Conservation (phyloP, 116 monocot genomes). For the Papilionanthe hybrid region DNA sequence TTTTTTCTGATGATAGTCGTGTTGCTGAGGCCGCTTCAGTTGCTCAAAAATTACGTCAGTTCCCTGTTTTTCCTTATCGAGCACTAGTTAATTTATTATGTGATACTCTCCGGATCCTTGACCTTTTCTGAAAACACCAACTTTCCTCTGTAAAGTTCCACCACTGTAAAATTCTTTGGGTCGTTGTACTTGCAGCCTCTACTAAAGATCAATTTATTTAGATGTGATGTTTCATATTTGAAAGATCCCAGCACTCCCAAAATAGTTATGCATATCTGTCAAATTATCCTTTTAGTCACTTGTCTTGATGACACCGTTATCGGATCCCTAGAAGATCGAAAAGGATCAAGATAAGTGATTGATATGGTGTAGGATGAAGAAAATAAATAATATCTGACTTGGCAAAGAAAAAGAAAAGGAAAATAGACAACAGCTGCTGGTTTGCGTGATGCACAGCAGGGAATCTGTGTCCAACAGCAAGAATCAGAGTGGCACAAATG, state of each 20-base stretch:
- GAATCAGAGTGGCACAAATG: no score
- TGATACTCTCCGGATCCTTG: neutral
- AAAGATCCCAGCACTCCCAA: neutral
- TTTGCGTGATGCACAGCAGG: no score
- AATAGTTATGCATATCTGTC: neutral
- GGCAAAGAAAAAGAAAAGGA: no score
- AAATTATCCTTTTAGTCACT: no score
- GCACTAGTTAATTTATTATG: neutral
- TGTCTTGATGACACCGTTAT: no score
- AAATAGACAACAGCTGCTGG: no score
- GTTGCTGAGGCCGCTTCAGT: conserved; percentile 99
- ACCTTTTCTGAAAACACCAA: neutral
- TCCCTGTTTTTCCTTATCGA: neutral
- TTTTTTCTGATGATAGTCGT: conserved; percentile 99
- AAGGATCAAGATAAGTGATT: no score
- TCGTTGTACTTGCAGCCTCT: no score
- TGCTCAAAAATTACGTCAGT: conserved; percentile 95
- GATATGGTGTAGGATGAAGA: no score
- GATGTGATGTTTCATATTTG: neutral
- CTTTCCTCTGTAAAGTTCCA: neutral
- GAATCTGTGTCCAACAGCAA: no score
- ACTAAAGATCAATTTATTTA: neutral
- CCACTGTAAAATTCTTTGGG: neutral
- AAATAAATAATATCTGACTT: no score
- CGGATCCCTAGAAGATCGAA: no score